phyloP scores from a whole-genome alignment of 129 eudicot genomes.

The Centrapalus pauciflorus region DNA sequence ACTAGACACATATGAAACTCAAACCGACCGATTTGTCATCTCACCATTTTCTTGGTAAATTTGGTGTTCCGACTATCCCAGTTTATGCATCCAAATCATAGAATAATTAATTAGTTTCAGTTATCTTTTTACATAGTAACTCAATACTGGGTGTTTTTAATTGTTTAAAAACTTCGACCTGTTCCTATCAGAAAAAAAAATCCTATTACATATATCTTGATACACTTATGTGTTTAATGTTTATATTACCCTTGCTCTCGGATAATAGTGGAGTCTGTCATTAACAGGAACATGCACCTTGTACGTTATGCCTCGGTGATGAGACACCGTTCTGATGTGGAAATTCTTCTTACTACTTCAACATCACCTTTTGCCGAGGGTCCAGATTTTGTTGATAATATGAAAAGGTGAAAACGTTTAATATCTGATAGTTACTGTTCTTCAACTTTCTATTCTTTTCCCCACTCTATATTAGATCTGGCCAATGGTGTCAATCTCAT shows the following conservation, averaged over 20 bases:
- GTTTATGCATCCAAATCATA: conserved; percentile 2
- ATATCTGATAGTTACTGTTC: too few relatives aligned
- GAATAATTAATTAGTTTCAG: not conserved
- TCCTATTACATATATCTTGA: too few relatives aligned
- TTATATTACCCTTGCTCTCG: too few relatives aligned
- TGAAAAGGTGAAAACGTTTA: conserved; percentile 88
- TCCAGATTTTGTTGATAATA: conserved; percentile 70
- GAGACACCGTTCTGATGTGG: conserved; percentile 51
- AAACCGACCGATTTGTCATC: conserved; percentile 58
- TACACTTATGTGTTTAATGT: too few relatives aligned
- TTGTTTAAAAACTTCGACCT: not conserved
- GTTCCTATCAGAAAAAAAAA: too few relatives aligned
- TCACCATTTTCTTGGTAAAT: conserved; percentile 70
- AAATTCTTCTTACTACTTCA: conserved; percentile 64
- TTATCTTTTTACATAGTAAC: not conserved
- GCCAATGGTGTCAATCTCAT: too few relatives aligned
- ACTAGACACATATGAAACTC: conserved; percentile 71
- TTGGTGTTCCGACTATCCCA: not conserved
- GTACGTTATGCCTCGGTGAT: conserved; percentile 36
- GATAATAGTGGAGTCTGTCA: not conserved
- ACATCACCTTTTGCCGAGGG: conserved; percentile 87
- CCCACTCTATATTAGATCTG: too few relatives aligned
- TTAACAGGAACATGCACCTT: conserved; percentile 42
- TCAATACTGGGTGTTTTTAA: not conserved
- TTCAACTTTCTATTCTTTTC: too few relatives aligned